Base-by-base conservation (phyloP, 441 rosid species). In the Bruguiera hainesii region DNA sequence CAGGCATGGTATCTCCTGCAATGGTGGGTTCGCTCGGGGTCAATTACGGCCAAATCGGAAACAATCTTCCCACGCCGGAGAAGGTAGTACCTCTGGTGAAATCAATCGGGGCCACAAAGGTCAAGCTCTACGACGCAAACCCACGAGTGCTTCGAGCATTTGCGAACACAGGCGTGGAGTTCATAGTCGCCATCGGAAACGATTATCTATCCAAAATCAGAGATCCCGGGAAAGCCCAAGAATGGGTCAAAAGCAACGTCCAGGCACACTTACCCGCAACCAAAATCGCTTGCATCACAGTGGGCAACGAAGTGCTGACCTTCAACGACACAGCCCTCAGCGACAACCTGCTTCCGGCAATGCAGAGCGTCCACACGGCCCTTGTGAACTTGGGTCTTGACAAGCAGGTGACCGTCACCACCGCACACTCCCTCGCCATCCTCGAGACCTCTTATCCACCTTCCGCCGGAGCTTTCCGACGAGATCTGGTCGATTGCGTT, bases 121-220 rank as follows among this genome's bases (percentile, higher is more conserved):
- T 95, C n/a, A 95, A 95, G 78, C 90, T 95, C 23, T 95, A 95
- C 75, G 99, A 95, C 30, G 90, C 99, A 20, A 88, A 90, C 81
- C 91, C 93, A 0, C 59, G 64, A 35, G 95, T 95, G 30, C 93
- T 95, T 1, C 75, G 78, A n/a, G 94, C 99, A 2, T 95, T 95
- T 29, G 84, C 96, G 31, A 78, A 77, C 78, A 81, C 95, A 3
- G 91, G 84, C 9, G 78, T 95, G 31, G 97, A 90, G 64, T 86
- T 95, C 90, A 83, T 88, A 8, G 83, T 95, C 3, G 93, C 96
- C 1, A 81, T 95, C 0, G 96, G 91, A 7, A 95, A 95, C 76
- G 97, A 90, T 31, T 75, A 84, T 56, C 65, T 95, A 53, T 63
- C 86, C 63, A 79, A 79, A 18, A 83, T 95, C 87, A 69, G 66